Evolutionary conservation across 257 asterid genomes (phyloP).

Genomic region (Solanum ossicruentum): DNA sequence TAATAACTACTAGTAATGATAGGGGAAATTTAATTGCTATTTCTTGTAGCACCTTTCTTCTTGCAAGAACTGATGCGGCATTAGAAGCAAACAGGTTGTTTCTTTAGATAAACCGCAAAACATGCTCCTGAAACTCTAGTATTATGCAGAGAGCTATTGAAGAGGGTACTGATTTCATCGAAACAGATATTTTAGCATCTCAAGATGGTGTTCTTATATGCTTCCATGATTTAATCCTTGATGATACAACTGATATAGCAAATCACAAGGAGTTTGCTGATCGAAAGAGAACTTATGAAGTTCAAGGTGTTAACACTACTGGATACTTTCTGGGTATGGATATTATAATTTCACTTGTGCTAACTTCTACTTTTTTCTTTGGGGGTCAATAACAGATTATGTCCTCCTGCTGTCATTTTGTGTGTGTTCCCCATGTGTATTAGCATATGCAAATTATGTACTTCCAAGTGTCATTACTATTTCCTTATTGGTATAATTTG

Average conservation of each 20-base stretch:
- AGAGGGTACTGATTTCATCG: slow-evolving; percentile 98
- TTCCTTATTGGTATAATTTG: not conserved
- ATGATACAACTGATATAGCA: slow-evolving; percentile 62
- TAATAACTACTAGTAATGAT: not conserved
- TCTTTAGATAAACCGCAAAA: not conserved
- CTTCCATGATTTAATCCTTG: slow-evolving; percentile 70
- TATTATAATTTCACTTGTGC: not conserved
- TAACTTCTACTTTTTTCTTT: not conserved
- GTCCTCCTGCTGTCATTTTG: not conserved
- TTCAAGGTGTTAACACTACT: slow-evolving; percentile 53
- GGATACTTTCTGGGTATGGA: slow-evolving; percentile 66
- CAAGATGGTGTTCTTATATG: slow-evolving; percentile 83
- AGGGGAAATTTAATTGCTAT: not conserved
- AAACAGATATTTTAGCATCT: slow-evolving; percentile 70
- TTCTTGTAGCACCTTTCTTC: not conserved
- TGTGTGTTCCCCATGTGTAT: not conserved
- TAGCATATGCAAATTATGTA: not conserved
- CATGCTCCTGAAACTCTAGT: not conserved
- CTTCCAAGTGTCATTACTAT: not conserved
- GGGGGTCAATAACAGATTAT: not conserved
- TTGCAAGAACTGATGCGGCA: not conserved
- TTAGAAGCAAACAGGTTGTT: not conserved
- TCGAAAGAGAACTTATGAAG: slow-evolving; percentile 66
- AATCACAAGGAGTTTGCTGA: slow-evolving; percentile 46
- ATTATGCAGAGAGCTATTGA: slow-evolving; percentile 84